These are phyloP conservation scores for Lodderomyces elongisporus DNA, from an alignment of 1,139 yeast species.

Conservation along the genomic window DNA sequence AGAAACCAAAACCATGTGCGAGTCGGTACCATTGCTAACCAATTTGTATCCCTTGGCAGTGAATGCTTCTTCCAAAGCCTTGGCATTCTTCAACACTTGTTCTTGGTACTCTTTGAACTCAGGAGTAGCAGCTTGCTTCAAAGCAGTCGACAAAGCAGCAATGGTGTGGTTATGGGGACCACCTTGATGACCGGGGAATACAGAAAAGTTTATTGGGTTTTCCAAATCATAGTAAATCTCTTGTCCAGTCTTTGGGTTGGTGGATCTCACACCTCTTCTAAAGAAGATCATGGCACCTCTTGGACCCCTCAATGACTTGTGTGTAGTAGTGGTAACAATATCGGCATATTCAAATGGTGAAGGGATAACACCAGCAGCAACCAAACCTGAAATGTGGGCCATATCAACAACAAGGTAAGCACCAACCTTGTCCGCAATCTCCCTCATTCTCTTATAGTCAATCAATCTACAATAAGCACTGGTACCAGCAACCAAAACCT, in stretches of 20 bases:
- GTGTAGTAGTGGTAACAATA: conserved; percentile 96
- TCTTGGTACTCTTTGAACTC: conserved; percentile 89
- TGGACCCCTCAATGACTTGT: conserved; percentile 97
- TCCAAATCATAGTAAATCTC: conserved; percentile 87
- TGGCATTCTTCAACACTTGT: conserved; percentile 86
- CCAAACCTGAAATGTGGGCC: conserved; percentile 97
- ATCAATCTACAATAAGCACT: conserved; percentile 94
- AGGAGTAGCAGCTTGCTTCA: conserved; percentile 89
- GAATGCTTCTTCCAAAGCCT: conserved; percentile 74
- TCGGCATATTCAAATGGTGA: conserved; percentile 96
- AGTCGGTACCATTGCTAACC: conserved; percentile 93
- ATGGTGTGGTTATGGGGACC: conserved; percentile 99
- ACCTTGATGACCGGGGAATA: conserved; percentile 99
- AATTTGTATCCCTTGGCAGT: conserved; percentile 67
- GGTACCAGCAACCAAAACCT: conserved; percentile 94
- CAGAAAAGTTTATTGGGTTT: conserved; percentile 93
- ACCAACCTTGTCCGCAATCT: conserved; percentile 93
- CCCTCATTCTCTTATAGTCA: conserved; percentile 93
- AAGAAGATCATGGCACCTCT: conserved; percentile 99
- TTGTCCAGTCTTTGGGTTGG: conserved; percentile 87
- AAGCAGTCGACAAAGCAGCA: conserved; percentile 94
- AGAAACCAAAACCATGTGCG: conserved; percentile 90
- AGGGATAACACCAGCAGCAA: conserved; percentile 95
- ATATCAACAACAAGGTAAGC: conserved; percentile 95
- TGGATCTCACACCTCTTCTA: conserved; percentile 91